Base-by-base conservation (phyloP, 2,329 filamentous ascomycete genomes). In the Colletotrichum caudatum region DNA sequence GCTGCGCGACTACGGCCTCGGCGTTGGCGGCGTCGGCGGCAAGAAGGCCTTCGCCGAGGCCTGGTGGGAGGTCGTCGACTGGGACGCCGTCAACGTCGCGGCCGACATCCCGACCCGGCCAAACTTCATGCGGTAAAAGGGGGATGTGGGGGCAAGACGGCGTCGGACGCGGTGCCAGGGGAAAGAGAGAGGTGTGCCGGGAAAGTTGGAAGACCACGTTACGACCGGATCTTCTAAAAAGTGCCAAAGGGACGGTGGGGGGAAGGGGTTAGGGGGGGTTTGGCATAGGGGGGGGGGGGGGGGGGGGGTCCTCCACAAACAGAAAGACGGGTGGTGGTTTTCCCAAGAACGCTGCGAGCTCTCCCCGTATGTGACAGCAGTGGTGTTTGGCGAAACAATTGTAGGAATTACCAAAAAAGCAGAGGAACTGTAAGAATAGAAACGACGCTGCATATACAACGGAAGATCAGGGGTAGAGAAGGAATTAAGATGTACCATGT, bases 11-110 rank as follows among this genome's bases (percentile, higher is more conserved):
- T 98, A 93, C 81, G 89, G 89, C 63, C 79, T 90, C 39, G 85
- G 86, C 12, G 80, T 78, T 1, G 80, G 80, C 51, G 92, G 92
- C 6, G 81, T 91, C 67, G 86, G 85, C 56, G 94, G 94, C 61
- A 99, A 98, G 89, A 85, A 86, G 64, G 82, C 85, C 64, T 99
- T 90, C 81, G 86, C 95, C 64, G 88, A 93, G 79, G 86, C 87
- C 53, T 98, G 95, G 95, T 99, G 96, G 96, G 83, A 93, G 62
- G 86, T 85, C 64, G 91, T 99, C 75, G 90, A 99, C 82, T 99
- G 96, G 96, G 84, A 91, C 61, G 85, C 88, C 73, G 95, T 97
- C 61, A 84, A 86, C 44, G 78, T 83, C n/a, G 37, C 68, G 39
- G 73, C 73, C 35, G 44, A 50, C 39, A 69, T 74, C 33, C 64